Evolutionary conservation across 2,329 filamentous ascomycete species (phyloP), one percentile per base, ranked within the genome.

Genomic region (Diaporthe australafricana): DNA sequence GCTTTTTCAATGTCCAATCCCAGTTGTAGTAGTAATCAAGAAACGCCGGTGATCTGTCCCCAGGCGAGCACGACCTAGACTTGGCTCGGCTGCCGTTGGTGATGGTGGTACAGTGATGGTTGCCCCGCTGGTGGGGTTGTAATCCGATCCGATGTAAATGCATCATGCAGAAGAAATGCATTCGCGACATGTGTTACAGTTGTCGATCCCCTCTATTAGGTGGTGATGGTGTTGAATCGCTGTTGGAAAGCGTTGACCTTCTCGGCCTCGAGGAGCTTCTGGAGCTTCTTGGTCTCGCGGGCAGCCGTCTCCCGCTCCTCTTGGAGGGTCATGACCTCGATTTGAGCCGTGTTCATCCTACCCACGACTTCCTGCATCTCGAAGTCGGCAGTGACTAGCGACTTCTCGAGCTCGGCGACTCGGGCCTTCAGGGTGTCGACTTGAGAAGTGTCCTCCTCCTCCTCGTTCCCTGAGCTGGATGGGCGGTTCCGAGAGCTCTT

Each of bases 291-390:
- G 73, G 94, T 94, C 80, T 92, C 88, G 74, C 89, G 88, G 76
- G 93, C 88, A 25, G 93, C 93, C 75, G 93, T 91, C 77, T 96
- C 94, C 77, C 90, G 87, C 81, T 93, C 89, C 76, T 90, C 89
- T 81, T 95, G 93, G 71, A 97, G 85, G 79, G 94, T 89, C 78
- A 93, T 90, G 70, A 96, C 94, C 82, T 95, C 93, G 77, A 95
- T 93, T 83, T 96, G 94, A 12, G 93, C 93, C 76, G 87, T 86
- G 82, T 94, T 96, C 91, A 97, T 96, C 74, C 92, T 88, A 73
- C 91, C 87, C 9, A 97, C 93, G 9, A 96, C 94, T 81, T 94
- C 91, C 79, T 94, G 90, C 93, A 96, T 96, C 83, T 96, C 93
- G 63, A 85, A 84, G 77, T 96, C 94, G 20, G 94, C 93, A 75